These are phyloP conservation scores for Phytophthora europaea DNA, from an alignment of 352 stramenopile species.

Conservation along the genomic window DNA sequence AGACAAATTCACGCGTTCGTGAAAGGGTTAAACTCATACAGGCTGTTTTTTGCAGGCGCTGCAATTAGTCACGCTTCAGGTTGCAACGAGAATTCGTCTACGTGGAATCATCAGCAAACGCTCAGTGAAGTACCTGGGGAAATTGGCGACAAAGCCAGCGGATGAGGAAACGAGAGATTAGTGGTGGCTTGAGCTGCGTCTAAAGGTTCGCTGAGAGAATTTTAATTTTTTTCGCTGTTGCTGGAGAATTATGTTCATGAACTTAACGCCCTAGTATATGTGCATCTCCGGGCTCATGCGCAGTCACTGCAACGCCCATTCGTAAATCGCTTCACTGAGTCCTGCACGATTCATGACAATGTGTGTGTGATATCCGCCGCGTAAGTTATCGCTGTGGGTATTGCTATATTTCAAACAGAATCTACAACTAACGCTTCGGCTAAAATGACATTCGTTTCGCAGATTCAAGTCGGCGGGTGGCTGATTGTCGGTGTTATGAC, in stretches of 20 bases:
- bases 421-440: background rate
- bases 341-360: slow-evolving; percentile 98
- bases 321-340: slow-evolving; percentile 97
- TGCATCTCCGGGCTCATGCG: slow-evolving; percentile 95
- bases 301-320: slow-evolving; percentile 96
- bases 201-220: slow-evolving; percentile 80
- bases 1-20: too few relatives aligned
- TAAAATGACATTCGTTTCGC: slow-evolving; percentile 72
- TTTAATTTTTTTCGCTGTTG: background rate
- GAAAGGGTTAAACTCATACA: too few relatives aligned
- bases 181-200: slow-evolving; percentile 98
- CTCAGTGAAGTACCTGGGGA: slow-evolving; percentile 92
- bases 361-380: slow-evolving; percentile 98
- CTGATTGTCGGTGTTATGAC: slow-evolving; percentile 93
- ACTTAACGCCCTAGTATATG: background rate
- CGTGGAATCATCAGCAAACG: slow-evolving; percentile 88
- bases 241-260: background rate
- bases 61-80: slow-evolving; percentile 95
- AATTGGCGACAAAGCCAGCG: slow-evolving; percentile 95
- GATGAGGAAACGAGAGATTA: slow-evolving; percentile 98
- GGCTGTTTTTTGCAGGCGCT: slow-evolving; percentile 82
- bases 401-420: background rate
- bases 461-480: slow-evolving; percentile 93
- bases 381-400: slow-evolving; percentile 37
- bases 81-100: slow-evolving; percentile 79